Evolutionary conservation across 139 green algal species (phyloP), one percentile per base, ranked within the genome.

Genomic region (Coccomyxa sp.): DNA sequence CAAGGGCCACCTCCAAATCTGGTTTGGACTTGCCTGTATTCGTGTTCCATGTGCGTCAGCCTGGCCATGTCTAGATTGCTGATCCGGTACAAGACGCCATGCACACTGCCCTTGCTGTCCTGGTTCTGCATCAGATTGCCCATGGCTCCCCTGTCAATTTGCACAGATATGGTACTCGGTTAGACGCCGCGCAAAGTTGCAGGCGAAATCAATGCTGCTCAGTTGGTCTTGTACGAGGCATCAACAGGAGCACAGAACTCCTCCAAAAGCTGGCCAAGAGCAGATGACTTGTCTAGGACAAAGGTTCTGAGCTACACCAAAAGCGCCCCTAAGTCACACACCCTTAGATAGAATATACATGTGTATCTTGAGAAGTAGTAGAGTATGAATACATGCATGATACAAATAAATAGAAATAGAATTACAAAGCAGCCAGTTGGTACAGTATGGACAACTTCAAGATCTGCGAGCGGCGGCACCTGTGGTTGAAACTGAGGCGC

Each of bases 41-140:
- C 90, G 60, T 92, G 88, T 77, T 93, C 90, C 87, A 91, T 91
- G 80, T 86, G 79, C 30, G 82, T 81, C 23, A 93, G 89, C 31
- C 31, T 75, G 0, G 66, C 84, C 13, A 89, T 85, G 51, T 92
- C 90, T 17, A 38, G 67, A 11, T 76, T 16, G 0, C 57, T 59
- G 45, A 94, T 79, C 25, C 77, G 78, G 71, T 94, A 88, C 71
- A 91, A 74, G 28, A 94, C 87, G 38, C 90, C 90, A 78, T 94
- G 89, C 71, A 90, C 89, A 14, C 3, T n/a, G n/a, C 28, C 21
- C 66, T 83, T 67, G 10, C 76, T 84, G 13, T n/a, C n/a, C 31
- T 60, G 13, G 63, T 25, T 25, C 63, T n/a, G 25, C 59, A 82
- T 77, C 0, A 76, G 25, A 27, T 82, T 82, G 28, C 79, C 79